These are phyloP conservation scores for Sindora glabra DNA, from an alignment of 306 rosid genomes.

Conservation along the genomic window DNA sequence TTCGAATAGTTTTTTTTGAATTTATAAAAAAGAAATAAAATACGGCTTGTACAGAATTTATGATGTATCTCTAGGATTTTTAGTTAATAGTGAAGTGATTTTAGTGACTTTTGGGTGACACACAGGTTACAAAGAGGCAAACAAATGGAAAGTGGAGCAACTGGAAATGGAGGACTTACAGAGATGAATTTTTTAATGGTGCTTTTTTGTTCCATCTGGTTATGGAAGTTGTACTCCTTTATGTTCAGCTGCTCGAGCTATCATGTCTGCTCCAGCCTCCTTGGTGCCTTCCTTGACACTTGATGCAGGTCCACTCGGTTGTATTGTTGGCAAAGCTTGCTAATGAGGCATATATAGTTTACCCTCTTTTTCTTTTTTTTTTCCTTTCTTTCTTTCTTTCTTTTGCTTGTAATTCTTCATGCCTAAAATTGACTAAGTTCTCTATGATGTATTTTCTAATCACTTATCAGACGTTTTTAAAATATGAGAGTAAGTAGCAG, in stretches of 20 bases:
- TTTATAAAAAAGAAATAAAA: no score
- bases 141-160: conserved; percentile 34
- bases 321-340: conserved; percentile 46
- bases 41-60: background rate
- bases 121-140: conserved; percentile 83
- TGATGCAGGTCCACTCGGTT: conserved; percentile 55
- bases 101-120: background rate
- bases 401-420: no score
- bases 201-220: conserved; percentile 84
- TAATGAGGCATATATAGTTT: conserved; percentile 12
- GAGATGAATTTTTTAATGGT: conserved; percentile 63
- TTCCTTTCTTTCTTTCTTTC: no score
- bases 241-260: conserved; percentile 41
- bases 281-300: conserved; percentile 60
- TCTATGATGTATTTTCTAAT: no score
- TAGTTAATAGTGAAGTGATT: background rate
- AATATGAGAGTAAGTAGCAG: no score
- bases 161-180: conserved; percentile 77
- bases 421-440: no score
- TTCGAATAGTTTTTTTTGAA: no score
- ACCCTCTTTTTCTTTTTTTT: no score
- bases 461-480: no score
- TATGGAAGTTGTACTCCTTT: conserved; percentile 67
- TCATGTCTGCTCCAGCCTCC: conserved; percentile 33
- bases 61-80: background rate